Conservation (phyloP, 352 stramenopile genomes). For the Globisporangium nagaii region DNA sequence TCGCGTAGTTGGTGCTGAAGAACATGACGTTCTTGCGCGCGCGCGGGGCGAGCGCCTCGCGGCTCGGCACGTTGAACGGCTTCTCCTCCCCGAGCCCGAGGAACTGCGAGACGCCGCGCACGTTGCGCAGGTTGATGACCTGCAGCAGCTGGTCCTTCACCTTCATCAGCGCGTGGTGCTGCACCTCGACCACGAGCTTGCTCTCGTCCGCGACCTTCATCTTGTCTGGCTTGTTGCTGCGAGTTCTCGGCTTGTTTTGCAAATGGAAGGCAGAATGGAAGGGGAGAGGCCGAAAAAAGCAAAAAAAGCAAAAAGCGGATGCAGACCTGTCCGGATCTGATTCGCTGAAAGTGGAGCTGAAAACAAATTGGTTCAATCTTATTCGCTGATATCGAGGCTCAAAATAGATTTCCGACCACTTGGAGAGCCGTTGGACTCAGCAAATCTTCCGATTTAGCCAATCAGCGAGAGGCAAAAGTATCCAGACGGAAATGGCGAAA, state of each 20-base stretch:
- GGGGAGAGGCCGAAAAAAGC: neutral
- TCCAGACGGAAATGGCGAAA: too few relatives aligned
- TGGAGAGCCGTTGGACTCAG: slow-evolving; percentile 4
- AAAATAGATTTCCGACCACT: slow-evolving; percentile 19
- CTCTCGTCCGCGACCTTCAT: slow-evolving; percentile 69
- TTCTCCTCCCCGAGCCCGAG: slow-evolving; percentile 83
- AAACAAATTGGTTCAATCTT: slow-evolving; percentile 21
- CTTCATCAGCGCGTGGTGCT: slow-evolving; percentile 53
- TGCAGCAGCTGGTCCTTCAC: slow-evolving; percentile 63
- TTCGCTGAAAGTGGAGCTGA: slow-evolving; percentile 33
- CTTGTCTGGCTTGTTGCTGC: slow-evolving; percentile 7
- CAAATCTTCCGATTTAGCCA: neutral
- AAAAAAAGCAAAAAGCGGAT: neutral
- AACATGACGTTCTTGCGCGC: slow-evolving; percentile 78
- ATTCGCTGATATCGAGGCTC: slow-evolving; percentile 34
- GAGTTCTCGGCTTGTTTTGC: slow-evolving; percentile 9
- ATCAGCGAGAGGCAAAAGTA: neutral
- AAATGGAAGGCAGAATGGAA: neutral
- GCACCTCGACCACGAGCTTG: slow-evolving; percentile 61
- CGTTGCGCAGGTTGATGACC: slow-evolving; percentile 66
- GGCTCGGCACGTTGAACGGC: slow-evolving; percentile 73
- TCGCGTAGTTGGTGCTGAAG: slow-evolving; percentile 83
- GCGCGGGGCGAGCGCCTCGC: slow-evolving; percentile 53
- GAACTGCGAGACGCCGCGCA: slow-evolving; percentile 76
- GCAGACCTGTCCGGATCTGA: slow-evolving; percentile 15